Conservation (phyloP, 2,329 filamentous ascomycete genomes). For the Phyllosticta paracitricarpa region DNA sequence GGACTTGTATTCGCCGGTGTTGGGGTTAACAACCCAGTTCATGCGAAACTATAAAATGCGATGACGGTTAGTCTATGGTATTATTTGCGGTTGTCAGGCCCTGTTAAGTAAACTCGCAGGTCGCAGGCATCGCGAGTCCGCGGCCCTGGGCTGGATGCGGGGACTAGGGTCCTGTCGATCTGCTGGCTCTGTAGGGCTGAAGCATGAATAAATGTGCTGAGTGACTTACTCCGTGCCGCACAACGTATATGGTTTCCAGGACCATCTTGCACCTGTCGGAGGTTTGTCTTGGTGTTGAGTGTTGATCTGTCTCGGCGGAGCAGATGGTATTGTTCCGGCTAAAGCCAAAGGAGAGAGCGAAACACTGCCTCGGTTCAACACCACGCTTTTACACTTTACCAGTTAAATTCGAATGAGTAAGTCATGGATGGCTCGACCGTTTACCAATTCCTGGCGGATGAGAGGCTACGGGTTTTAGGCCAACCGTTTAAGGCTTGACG, state of each 20-base stretch:
- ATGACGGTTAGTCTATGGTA: conserved; percentile 13
- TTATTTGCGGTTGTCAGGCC: conserved; percentile 7
- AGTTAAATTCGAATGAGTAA: background rate
- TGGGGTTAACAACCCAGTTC: conserved; percentile 76
- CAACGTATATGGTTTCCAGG: conserved; percentile 40
- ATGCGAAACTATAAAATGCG: conserved; percentile 61
- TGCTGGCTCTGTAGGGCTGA: conserved; percentile 3
- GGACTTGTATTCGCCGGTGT: conserved; percentile 67
- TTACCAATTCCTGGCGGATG: background rate
- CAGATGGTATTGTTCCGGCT: background rate
- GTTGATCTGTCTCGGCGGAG: background rate
- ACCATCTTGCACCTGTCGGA: conserved; percentile 19
- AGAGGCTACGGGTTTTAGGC: background rate
- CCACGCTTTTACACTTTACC: background rate
- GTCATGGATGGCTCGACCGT: background rate
- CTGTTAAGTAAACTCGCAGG: background rate
- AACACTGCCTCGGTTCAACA: background rate
- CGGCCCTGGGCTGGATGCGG: background rate
- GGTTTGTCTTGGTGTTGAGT: background rate
- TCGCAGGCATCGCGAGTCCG: background rate
- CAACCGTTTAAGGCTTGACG: background rate
- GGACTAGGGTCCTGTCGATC: background rate
- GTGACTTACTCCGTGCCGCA: conserved; percentile 40
- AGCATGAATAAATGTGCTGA: background rate
- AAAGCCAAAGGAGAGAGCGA: background rate